Evolutionary conservation across 2,329 filamentous ascomycete genomes (phyloP).

Genomic region (Septoria petroselini): DNA sequence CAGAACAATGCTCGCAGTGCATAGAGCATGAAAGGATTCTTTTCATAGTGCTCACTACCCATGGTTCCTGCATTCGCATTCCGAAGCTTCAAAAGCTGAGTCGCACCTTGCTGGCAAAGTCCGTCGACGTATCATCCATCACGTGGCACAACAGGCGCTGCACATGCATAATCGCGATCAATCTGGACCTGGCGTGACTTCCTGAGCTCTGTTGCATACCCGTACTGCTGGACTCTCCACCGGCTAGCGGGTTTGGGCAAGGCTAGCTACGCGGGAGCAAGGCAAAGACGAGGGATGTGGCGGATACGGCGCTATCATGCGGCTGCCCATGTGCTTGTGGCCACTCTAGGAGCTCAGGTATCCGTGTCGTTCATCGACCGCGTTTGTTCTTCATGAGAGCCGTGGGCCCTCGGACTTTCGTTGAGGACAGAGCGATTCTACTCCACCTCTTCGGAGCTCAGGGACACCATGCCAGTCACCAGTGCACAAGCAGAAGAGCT

Average conservation of each 20-base stretch:
- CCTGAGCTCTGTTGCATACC: conserved; percentile 6
- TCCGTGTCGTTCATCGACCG: conserved; percentile 2
- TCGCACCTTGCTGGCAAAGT: conserved; percentile 1
- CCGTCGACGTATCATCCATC: conserved; percentile 4
- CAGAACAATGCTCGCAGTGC: conserved; percentile 22
- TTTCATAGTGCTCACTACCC: conserved; percentile 7
- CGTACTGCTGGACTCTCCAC: conserved; percentile 8
- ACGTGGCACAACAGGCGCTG: conserved; percentile 8
- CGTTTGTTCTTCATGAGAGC: conserved; percentile 2
- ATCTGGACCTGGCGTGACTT: conserved; percentile 1
- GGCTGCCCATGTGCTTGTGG: conserved; percentile 7
- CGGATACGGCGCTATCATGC: conserved; percentile 11
- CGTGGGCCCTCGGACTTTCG: conserved; percentile 1
- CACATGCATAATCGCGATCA: background rate
- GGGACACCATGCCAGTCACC: conserved; percentile 10
- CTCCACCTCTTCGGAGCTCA: background rate
- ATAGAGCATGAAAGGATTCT: background rate
- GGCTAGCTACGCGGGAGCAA: conserved; percentile 3
- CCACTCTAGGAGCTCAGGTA: conserved; percentile 7
- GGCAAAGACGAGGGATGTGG: background rate
- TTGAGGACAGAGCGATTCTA: background rate
- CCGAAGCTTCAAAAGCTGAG: background rate
- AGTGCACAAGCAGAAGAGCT: conserved; percentile 9
- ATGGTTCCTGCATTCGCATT: conserved; percentile 7
- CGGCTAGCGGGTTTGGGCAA: conserved; percentile 6